Base-by-base conservation (phyloP, 2,329 filamentous ascomycete genomes). In the Clathrospora elynae region DNA sequence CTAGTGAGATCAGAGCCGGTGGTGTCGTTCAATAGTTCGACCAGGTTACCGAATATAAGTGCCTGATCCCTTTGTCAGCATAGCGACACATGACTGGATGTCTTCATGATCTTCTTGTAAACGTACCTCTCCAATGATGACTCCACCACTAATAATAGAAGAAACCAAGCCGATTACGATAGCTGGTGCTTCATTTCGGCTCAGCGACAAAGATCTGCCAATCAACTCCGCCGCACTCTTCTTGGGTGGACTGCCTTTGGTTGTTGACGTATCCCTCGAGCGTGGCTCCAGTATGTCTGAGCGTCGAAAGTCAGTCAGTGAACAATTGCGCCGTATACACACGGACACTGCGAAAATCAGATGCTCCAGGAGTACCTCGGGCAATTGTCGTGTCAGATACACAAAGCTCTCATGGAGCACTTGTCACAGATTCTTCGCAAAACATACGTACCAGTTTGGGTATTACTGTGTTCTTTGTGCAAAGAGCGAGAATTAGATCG, bases 91-190 rank as follows among this genome's bases (percentile, higher is more conserved):
- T n/a, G n/a, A n/a, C n/a, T n/a, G n/a, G n/a, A n/a, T n/a, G n/a
- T n/a, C n/a, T n/a, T n/a, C n/a, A n/a, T n/a, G n/a, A n/a, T n/a
- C n/a, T n/a, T n/a, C n/a, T n/a, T n/a, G n/a, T n/a, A n/a, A n/a
- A n/a, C n/a, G n/a, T n/a, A n/a, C 81, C 49, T 84, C 77, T 11
- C 83, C 83, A 17, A 86, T 78, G 25, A 85, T 73, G 22, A 79
- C 68, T 3, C 67, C 72, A 14, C 74, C 78, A 12, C 74, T 77
- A 22, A 75, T 49, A 10, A 76, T 64, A 1, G 76, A 77, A 5
- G 72, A 71, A 26, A 70, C 28, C 3, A 78, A 57, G 4, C 75
- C 76, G 5, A 75, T 29, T 3, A 54, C 39, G 14, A 76, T 69
- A 29, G 75, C 67, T 6, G 64, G 56, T 2, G 59, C 46, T 35